phyloP scores from a whole-genome alignment of 2,329 filamentous ascomycete species.

The Aspergillus awamori region DNA sequence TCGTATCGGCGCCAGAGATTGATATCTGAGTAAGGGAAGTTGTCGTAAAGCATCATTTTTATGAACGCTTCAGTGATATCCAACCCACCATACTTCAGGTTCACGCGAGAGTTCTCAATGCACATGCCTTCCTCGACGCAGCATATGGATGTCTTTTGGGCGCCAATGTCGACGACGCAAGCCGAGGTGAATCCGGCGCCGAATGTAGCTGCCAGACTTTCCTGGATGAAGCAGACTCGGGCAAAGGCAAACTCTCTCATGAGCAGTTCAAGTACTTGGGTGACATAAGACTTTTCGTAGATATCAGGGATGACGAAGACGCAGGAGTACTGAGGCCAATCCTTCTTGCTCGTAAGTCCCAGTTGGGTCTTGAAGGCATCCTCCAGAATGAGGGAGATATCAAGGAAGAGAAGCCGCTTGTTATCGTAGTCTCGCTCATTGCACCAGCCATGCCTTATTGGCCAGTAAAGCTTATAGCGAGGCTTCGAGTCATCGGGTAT shows the following conservation, averaged over 20 bases:
- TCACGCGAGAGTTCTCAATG: constrained; percentile 90
- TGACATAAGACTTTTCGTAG: constrained; percentile 92
- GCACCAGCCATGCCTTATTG: constrained; percentile 80
- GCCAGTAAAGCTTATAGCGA: constrained; percentile 91
- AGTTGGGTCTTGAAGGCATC: constrained; percentile 85
- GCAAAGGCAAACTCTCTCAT: constrained; percentile 89
- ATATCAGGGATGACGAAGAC: constrained; percentile 97
- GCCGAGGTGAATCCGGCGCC: constrained; percentile 92
- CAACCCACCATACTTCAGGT: constrained; percentile 88
- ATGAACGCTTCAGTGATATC: constrained; percentile 94
- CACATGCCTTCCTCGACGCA: constrained; percentile 97
- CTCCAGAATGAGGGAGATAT: constrained; percentile 84
- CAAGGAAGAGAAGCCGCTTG: constrained; percentile 78
- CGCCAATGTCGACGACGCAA: constrained; percentile 94
- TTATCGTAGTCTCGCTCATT: constrained; percentile 87
- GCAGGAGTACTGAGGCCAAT: constrained; percentile 89
- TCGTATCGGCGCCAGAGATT: constrained; percentile 89
- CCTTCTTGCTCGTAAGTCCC: constrained; percentile 72
- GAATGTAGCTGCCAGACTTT: constrained; percentile 91
- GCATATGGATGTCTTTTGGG: constrained; percentile 95
- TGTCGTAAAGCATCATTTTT: constrained; percentile 97
- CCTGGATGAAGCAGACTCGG: constrained; percentile 90
- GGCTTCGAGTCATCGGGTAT: constrained; percentile 88
- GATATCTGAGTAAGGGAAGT: constrained; percentile 94
- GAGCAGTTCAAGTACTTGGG: constrained; percentile 78